A percentile compares a stretch with the other conserved stretches of the same genome.
Conservation (phyloP, 306 rosid genomes). For the Prunus kanzakura region DNA sequence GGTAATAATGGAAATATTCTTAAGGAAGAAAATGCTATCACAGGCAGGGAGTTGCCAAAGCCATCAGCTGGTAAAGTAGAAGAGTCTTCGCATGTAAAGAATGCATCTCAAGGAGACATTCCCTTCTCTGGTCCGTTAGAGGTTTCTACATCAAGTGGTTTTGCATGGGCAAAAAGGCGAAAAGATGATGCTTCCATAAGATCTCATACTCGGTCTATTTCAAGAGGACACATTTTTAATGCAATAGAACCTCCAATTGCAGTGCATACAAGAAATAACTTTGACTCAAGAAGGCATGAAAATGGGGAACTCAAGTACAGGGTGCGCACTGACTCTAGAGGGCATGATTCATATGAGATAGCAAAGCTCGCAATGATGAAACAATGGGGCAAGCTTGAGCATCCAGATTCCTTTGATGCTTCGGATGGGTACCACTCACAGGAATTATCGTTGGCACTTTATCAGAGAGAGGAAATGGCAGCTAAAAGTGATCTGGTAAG, state of each 20-base stretch:
- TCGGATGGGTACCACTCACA: constrained; percentile 91
- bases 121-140: constrained; percentile 83
- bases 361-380: constrained; percentile 70
- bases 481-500: constrained; percentile 77
- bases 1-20: constrained; percentile 34
- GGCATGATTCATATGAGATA: constrained; percentile 55
- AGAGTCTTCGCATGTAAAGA: constrained; percentile 60
- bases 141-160: constrained; percentile 95
- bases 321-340: constrained; percentile 47
- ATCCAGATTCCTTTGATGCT: constrained; percentile 88
- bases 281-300: constrained; percentile 52
- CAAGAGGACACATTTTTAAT: constrained; percentile 70
- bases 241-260: constrained; percentile 46
- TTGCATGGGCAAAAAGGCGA: constrained; percentile 96
- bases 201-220: constrained; percentile 74
- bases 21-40: constrained; percentile 41
- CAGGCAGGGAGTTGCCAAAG: constrained; percentile 45
- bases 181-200: constrained; percentile 58
- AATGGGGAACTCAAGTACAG: constrained; percentile 44
- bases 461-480: constrained; percentile 62
- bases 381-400: constrained; percentile 88
- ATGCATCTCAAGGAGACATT: constrained; percentile 85
- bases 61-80: constrained; percentile 49
- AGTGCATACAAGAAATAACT: constrained; percentile 45
- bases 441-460: constrained; percentile 68